These are phyloP conservation scores for Beverwykella pulmonaria DNA, from an alignment of 495 filamentous ascomycete genomes.

Conservation along the genomic window DNA sequence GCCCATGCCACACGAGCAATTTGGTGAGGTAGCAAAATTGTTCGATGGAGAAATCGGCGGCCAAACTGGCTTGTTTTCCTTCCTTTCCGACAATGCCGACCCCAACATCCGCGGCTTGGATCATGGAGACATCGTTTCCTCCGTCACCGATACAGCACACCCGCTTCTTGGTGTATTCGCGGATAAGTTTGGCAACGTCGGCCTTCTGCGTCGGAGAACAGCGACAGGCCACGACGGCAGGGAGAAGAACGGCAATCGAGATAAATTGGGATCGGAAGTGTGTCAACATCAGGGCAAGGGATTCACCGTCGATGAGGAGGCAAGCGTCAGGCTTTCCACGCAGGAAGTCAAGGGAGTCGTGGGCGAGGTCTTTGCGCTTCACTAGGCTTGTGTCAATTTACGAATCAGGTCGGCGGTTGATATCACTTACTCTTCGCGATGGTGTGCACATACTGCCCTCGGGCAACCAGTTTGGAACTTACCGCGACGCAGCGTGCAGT, in stretches of 20 bases:
- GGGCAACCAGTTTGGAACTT: conserved; percentile 87
- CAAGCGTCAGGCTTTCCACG: conserved; percentile 85
- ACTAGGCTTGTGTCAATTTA: conserved; percentile 41
- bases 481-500: conserved; percentile 97
- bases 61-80: conserved; percentile 89
- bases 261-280: conserved; percentile 86
- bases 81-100: conserved; percentile 99
- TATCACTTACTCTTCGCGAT: conserved; percentile 66
- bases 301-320: conserved; percentile 93
- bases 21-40: conserved; percentile 97
- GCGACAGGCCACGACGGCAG: conserved; percentile 92
- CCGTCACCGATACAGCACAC: conserved; percentile 97
- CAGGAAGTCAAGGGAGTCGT: conserved; percentile 84
- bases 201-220: conserved; percentile 98
- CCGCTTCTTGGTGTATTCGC: conserved; percentile 86
- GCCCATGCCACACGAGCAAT: conserved; percentile 94
- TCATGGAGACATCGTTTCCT: conserved; percentile 99
- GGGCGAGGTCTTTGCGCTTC: conserved; percentile 73
- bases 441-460: conserved; percentile 95
- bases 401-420: conserved; percentile 43
- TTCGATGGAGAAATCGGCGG: conserved; percentile 93
- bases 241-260: conserved; percentile 79
- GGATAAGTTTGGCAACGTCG: conserved; percentile 87
- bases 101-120: conserved; percentile 95
- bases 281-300: conserved; percentile 76